Evolutionary conservation across 1,284 basidiomycete genomes (phyloP).

Genomic region (Ustilago esculenta): DNA sequence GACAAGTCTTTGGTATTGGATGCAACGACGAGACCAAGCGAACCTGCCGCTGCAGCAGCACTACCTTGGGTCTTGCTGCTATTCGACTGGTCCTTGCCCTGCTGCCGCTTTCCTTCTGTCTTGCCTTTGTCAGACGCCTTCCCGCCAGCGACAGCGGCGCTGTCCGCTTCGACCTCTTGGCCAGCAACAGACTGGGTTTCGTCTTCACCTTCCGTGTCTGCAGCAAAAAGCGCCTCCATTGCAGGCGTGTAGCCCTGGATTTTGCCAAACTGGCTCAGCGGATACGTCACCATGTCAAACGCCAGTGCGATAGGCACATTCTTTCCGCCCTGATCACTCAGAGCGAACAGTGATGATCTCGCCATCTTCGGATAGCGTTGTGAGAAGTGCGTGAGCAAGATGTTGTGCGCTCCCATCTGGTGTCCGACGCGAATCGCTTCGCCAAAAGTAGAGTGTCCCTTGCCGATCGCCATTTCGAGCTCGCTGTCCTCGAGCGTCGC

Average conservation of each 20-base stretch:
- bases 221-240: slow-evolving; percentile 75
- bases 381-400: slow-evolving; percentile 93
- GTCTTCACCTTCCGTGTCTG: slow-evolving; percentile 73
- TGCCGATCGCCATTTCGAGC: slow-evolving; percentile 74
- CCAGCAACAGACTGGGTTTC: slow-evolving; percentile 42
- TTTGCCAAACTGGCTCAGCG: slow-evolving; percentile 82
- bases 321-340: slow-evolving; percentile 5
- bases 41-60: slow-evolving; percentile 3
- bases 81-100: slow-evolving; percentile 2
- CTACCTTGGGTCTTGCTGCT: slow-evolving; percentile 2
- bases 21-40: slow-evolving; percentile 4
- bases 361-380: slow-evolving; percentile 91
- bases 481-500: slow-evolving; percentile 83
- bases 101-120: background rate
- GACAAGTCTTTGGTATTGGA: slow-evolving; percentile 2
- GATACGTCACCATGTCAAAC: slow-evolving; percentile 81
- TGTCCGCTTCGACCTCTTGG: background rate
- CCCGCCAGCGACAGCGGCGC: background rate
- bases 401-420: slow-evolving; percentile 80
- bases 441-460: slow-evolving; percentile 88
- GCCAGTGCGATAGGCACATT: slow-evolving; percentile 73
- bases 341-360: slow-evolving; percentile 62
- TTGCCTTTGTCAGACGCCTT: background rate
- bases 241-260: slow-evolving; percentile 78
- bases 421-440: slow-evolving; percentile 82